Percentiles rank a stretch among this genome's conserved stretches.
phyloP scores from a whole-genome alignment of 2,329 filamentous ascomycete species.

The Eurotiales sp. region DNA sequence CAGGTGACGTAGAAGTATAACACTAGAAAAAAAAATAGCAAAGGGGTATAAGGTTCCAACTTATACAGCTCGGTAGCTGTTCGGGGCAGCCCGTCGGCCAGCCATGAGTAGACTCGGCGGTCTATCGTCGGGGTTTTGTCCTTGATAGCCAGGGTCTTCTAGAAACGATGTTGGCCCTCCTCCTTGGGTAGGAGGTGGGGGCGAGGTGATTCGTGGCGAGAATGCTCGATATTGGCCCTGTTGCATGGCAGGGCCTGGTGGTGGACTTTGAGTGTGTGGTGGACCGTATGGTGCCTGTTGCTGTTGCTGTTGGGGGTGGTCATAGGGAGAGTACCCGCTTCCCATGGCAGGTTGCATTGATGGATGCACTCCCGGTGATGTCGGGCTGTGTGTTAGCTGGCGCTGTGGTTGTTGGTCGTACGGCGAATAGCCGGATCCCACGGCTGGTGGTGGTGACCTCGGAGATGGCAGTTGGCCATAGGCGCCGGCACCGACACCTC shows the following conservation, averaged over 20 bases:
- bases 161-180: neutral
- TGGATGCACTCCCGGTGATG: constrained; percentile 2
- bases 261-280: constrained; percentile 1
- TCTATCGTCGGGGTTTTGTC: constrained; percentile 20
- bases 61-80: constrained; percentile 34
- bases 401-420: constrained; percentile 9
- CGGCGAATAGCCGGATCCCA: constrained; percentile 11
- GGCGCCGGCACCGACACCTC: neutral
- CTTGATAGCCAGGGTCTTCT: constrained; percentile 5
- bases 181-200: constrained; percentile 1
- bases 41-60: neutral
- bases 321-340: constrained; percentile 5
- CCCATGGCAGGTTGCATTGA: neutral
- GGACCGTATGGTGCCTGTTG: neutral
- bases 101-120: constrained; percentile 40
- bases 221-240: constrained; percentile 2
- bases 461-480: constrained; percentile 11
- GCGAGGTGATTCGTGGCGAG: constrained; percentile 7
- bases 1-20: neutral
- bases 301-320: neutral
- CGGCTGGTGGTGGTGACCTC: constrained; percentile 8
- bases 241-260: neutral
- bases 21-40: neutral
- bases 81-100: constrained; percentile 34
- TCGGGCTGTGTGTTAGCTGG: constrained; percentile 5